Evolutionary conservation across 768 basidiomycete species (phyloP).

Genomic region (Lactarius tabidus): DNA sequence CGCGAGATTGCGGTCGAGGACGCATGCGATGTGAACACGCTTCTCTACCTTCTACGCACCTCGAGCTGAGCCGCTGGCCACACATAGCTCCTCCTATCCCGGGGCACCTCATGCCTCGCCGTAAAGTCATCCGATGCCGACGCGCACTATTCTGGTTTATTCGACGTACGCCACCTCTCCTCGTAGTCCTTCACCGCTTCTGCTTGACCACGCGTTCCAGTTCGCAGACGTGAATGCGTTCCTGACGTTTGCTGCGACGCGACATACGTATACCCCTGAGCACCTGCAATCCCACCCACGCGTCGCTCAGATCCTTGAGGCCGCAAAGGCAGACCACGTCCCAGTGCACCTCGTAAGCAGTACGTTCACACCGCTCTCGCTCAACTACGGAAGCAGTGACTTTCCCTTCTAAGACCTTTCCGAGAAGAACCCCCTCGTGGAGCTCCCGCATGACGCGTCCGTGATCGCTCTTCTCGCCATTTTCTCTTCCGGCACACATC

Average conservation of each 20-base stretch:
- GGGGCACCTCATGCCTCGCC: slow-evolving; percentile 62
- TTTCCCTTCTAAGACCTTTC: slow-evolving; percentile 55
- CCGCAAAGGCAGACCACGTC: slow-evolving; percentile 70
- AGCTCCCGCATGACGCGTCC: slow-evolving; percentile 57
- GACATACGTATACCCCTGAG: slow-evolving; percentile 62
- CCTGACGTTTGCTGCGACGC: slow-evolving; percentile 73
- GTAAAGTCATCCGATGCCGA: slow-evolving; percentile 40
- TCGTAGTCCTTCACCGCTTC: neutral
- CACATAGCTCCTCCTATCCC: slow-evolving; percentile 54
- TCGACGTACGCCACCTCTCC: slow-evolving; percentile 55
- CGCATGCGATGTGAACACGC: slow-evolving; percentile 63
- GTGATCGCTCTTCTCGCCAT: slow-evolving; percentile 57
- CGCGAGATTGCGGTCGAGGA: slow-evolving; percentile 76
- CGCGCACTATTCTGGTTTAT: slow-evolving; percentile 50
- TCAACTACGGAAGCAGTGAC: neutral
- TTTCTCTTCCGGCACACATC: slow-evolving; percentile 69
- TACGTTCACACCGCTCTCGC: slow-evolving; percentile 37
- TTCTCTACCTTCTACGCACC: neutral
- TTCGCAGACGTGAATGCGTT: slow-evolving; percentile 89
- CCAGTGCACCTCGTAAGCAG: slow-evolving; percentile 76
- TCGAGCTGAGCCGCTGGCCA: slow-evolving; percentile 11
- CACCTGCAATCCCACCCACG: slow-evolving; percentile 56
- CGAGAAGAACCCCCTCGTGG: slow-evolving; percentile 76
- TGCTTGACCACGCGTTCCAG: slow-evolving; percentile 34
- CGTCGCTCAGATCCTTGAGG: slow-evolving; percentile 64